phyloP scores from a whole-genome alignment of 305 asterid species.

The Fraxinus latifolia region DNA sequence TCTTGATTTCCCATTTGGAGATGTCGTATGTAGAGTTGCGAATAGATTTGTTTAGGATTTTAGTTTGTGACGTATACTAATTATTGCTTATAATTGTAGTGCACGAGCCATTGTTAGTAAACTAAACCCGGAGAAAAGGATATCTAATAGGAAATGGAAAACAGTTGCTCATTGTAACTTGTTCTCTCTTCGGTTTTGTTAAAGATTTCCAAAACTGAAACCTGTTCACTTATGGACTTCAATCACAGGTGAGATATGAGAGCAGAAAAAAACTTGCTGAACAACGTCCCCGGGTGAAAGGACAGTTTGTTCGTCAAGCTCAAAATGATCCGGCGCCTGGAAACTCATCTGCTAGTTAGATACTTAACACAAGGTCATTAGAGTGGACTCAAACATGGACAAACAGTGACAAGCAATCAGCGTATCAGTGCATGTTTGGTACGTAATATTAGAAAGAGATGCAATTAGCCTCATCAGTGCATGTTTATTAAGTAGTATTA shows the following conservation, averaged over 20 bases:
- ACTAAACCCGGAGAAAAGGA: neutral
- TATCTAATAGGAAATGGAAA: neutral
- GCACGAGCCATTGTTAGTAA: neutral
- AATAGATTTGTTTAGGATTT: neutral
- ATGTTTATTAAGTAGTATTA: neutral
- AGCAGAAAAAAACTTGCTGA: slow-evolving; percentile 92
- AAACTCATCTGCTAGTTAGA: slow-evolving; percentile 36
- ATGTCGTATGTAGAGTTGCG: neutral
- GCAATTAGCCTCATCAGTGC: neutral
- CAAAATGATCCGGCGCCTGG: slow-evolving; percentile 45
- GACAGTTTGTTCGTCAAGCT: slow-evolving; percentile 87
- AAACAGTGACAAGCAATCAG: slow-evolving; percentile 19
- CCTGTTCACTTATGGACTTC: neutral
- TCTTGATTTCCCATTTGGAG: neutral
- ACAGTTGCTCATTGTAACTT: neutral
- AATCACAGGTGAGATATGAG: slow-evolving; percentile 74
- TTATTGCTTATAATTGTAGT: neutral
- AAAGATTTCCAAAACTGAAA: neutral
- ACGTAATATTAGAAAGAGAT: neutral
- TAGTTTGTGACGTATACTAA: neutral
- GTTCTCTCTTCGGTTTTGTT: neutral
- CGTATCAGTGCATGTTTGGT: neutral
- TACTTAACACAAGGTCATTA: slow-evolving; percentile 15
- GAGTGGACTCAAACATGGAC: neutral
- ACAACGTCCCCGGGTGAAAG: slow-evolving; percentile 86